Evolutionary conservation across 2,329 filamentous ascomycete species (phyloP).

Genomic region (Daldinia eschscholtzii): DNA sequence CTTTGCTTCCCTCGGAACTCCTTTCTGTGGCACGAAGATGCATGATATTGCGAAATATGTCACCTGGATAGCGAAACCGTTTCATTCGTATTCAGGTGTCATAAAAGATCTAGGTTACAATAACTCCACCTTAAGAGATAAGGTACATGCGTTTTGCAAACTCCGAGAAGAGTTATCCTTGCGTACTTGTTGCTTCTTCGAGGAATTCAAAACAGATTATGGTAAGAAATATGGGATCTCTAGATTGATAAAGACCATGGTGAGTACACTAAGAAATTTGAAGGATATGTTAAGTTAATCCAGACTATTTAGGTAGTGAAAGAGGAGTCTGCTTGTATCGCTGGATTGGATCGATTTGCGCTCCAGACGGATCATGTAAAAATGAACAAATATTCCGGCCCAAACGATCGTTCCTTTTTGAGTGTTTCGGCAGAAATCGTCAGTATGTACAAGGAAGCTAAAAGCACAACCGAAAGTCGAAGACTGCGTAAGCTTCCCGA

Average conservation of each 20-base stretch:
- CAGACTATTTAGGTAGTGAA: neutral
- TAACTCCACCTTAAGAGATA: neutral
- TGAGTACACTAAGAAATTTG: neutral
- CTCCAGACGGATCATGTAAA: neutral
- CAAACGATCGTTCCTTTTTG: neutral
- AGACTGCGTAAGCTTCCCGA: too few species aligned
- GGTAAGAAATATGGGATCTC: neutral
- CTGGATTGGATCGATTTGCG: neutral
- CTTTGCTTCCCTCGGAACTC: neutral
- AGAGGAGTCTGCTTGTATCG: neutral
- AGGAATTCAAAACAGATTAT: neutral
- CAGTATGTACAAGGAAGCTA: neutral
- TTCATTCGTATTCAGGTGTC: too few species aligned
- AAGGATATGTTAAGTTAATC: neutral
- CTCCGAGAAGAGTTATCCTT: neutral
- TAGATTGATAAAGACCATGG: neutral
- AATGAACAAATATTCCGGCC: neutral
- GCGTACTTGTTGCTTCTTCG: neutral
- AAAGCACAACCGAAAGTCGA: neutral
- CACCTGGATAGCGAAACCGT: too few species aligned
- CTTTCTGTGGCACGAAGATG: neutral
- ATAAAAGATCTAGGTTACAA: neutral
- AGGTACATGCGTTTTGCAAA: neutral
- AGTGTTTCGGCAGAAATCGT: neutral
- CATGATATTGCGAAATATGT: too few species aligned